These are phyloP conservation scores for Radiomyces spectabilis DNA, from an alignment of 192 early-diverging fungal species.

Conservation along the genomic window DNA sequence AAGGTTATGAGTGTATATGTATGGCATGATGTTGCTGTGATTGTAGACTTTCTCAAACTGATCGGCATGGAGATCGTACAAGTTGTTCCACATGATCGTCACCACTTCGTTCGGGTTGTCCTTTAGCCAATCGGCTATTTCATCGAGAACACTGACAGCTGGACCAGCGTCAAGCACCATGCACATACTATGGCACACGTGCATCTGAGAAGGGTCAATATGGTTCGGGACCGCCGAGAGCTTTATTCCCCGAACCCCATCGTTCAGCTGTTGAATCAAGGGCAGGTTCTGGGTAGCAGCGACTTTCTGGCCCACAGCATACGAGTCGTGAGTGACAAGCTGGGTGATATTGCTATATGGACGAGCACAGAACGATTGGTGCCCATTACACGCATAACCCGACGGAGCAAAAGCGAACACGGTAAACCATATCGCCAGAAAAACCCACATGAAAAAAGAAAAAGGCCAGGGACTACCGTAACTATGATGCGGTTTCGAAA, in stretches of 20 bases:
- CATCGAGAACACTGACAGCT: constrained; percentile 38
- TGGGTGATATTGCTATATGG: constrained; percentile 55
- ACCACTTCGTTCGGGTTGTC: constrained; percentile 63
- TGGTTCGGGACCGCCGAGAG: constrained; percentile 38
- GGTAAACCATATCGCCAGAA: too few relatives aligned
- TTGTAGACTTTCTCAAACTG: constrained; percentile 24
- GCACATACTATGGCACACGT: constrained; percentile 60
- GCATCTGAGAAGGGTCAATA: constrained; percentile 15
- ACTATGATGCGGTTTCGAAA: too few relatives aligned
- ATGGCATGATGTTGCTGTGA: constrained; percentile 7
- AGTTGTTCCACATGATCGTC: constrained; percentile 70
- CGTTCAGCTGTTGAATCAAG: constrained; percentile 56
- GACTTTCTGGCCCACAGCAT: constrained; percentile 37
- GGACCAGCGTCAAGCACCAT: constrained; percentile 48
- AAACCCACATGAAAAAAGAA: too few relatives aligned
- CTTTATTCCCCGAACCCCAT: constrained; percentile 68
- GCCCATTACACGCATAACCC: too few relatives aligned
- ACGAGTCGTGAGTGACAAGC: constrained; percentile 69
- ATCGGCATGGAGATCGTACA: constrained; percentile 34
- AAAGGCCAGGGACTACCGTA: too few relatives aligned
- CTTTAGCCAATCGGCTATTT: constrained; percentile 51
- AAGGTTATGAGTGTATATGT: constrained; percentile 26
- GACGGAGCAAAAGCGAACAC: too few relatives aligned
- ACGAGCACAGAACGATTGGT: too few relatives aligned
- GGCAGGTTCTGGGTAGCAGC: constrained; percentile 57